These are phyloP conservation scores for Colletotrichum sp. DNA, from an alignment of 2,329 filamentous ascomycete genomes.

Conservation along the genomic window DNA sequence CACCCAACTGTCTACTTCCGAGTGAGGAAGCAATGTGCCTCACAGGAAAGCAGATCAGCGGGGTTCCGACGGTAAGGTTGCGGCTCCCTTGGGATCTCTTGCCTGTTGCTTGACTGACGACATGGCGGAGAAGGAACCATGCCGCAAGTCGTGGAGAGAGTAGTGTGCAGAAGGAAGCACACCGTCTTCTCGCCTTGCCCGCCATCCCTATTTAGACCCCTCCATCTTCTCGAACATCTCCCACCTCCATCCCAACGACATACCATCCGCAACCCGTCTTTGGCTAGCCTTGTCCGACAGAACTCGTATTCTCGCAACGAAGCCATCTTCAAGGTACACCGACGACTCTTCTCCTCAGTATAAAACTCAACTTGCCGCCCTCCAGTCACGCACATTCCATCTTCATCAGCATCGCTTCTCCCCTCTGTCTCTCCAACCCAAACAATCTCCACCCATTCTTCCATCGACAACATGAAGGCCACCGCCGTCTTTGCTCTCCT, in stretches of 20 bases:
- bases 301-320: neutral
- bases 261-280: neutral
- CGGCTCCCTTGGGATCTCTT: neutral
- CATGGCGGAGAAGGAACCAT: neutral
- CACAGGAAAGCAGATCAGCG: neutral
- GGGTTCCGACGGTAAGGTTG: neutral
- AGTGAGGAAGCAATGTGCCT: neutral
- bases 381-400: neutral
- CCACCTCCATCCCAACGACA: neutral
- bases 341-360: neutral
- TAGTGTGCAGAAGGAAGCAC: neutral
- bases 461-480: conserved; percentile 5
- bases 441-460: neutral
- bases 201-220: neutral
- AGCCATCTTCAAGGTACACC: neutral
- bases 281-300: neutral
- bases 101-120: neutral
- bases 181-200: neutral
- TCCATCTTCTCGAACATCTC: neutral
- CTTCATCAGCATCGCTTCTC: neutral
- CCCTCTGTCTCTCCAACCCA: neutral
- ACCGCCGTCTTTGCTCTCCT: neutral
- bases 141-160: neutral
- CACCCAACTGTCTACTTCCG: neutral
- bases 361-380: neutral